Evolutionary conservation across 352 stramenopile species (phyloP), one percentile per base, ranked within the genome.

Genomic region (Globisporangium ultimum): DNA sequence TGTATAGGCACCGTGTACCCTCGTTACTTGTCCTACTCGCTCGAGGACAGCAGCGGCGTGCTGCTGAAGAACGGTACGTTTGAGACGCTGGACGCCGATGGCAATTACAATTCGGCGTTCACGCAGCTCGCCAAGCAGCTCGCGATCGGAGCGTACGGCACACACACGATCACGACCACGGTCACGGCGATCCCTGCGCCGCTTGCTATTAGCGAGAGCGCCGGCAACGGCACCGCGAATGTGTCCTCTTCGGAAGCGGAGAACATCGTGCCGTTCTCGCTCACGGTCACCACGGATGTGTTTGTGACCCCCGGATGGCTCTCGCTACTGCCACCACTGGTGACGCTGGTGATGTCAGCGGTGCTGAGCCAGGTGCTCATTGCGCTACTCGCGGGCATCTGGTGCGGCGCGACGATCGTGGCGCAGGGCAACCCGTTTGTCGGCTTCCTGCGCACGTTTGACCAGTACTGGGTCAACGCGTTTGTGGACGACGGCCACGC

Each of bases 401-500:
- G 88, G 88, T 86, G 85, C 48, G 89, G 89, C 43, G 84, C 87
- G 18, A 91, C 73, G 40, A 96, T 91, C 65, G 80, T 93, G 17
- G 84, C 71, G 60, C 74, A 86, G 46, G 86, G 86, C 55, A 80
- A 96, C 66, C 75, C 74, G 34, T 73, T 94, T 28, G 70, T 68
- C 24, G 85, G 77, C 12, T 94, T 96, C 60, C 60, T 94, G 53
- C 82, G 82, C 43, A 91, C 86, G 5, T 91, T 96, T 55, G 87
- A 95, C 63, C 88, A 80, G 59, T 96, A 96, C 76, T 93, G 91
- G 78, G 74, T 93, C 20, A 76, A 88, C 43, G 76, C 88, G 1
- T 93, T 97, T 50, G 72, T 81, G n/a, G 70, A 86, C 51, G 76
- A 93, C 48, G 83, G 85, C 54, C 88, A 97, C 53, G 86, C 86